Conservation (phyloP, 306 rosid genomes). For the Inga oerstediana region DNA sequence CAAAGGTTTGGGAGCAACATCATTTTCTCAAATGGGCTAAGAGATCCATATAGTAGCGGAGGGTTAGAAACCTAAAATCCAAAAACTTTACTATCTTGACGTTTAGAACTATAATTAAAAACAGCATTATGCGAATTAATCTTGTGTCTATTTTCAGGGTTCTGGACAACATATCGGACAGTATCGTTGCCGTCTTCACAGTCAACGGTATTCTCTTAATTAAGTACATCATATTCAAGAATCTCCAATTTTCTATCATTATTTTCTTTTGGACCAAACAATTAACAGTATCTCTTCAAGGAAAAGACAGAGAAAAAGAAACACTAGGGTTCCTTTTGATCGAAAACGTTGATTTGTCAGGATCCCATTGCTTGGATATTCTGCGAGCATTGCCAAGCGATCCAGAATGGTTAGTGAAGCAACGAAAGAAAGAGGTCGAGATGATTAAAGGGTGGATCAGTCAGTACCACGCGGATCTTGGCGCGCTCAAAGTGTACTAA, state of each 20-base stretch:
- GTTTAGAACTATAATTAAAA: background rate
- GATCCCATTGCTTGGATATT: constrained; percentile 64
- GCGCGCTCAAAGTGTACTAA: background rate
- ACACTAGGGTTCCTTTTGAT: background rate
- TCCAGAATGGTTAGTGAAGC: constrained; percentile 53
- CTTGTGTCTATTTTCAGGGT: constrained; percentile 44
- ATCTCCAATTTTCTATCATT: background rate
- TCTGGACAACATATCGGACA: constrained; percentile 49
- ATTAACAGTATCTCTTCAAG: background rate
- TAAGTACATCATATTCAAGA: background rate
- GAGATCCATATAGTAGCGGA: constrained; percentile 67
- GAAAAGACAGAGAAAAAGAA: background rate
- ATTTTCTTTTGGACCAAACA: background rate
- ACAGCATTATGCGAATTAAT: background rate
- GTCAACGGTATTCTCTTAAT: constrained; percentile 32
- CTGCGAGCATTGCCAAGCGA: constrained; percentile 30
- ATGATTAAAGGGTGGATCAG: constrained; percentile 54
- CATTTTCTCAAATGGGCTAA: constrained; percentile 76
- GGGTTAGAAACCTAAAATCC: constrained; percentile 47
- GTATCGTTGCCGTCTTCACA: constrained; percentile 45
- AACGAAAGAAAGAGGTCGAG: constrained; percentile 39
- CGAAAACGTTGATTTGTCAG: constrained; percentile 30
- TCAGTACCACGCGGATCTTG: constrained; percentile 44
- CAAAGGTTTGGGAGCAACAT: constrained; percentile 67
- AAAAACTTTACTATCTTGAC: background rate